These are phyloP conservation scores for Hyaloscypha finlandica DNA, from an alignment of 495 filamentous ascomycete genomes.

Conservation along the genomic window DNA sequence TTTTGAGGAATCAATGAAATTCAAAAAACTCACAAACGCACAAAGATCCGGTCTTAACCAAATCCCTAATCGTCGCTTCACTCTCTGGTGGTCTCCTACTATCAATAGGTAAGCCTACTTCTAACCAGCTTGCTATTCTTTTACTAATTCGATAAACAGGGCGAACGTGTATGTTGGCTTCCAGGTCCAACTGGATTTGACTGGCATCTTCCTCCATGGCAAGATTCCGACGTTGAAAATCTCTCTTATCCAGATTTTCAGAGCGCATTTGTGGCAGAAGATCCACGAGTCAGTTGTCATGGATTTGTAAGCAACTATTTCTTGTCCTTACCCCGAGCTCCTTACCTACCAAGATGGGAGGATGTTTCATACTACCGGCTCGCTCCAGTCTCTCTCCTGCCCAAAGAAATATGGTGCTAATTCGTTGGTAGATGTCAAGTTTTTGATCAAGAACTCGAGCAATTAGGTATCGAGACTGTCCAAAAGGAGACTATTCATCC, in stretches of 20 bases:
- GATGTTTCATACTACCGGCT: no score
- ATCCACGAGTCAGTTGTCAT: constrained; percentile 99
- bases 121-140: neutral
- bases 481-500: constrained; percentile 99
- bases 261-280: constrained; percentile 99
- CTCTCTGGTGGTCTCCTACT: constrained; percentile 78
- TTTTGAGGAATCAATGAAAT: constrained; percentile 88
- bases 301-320: constrained; percentile 59
- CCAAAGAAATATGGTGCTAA: no score
- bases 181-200: constrained; percentile 98
- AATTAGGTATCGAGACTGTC: constrained; percentile 95
- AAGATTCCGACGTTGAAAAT: constrained; percentile 99
- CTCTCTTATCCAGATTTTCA: constrained; percentile 98
- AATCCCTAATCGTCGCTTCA: constrained; percentile 99
- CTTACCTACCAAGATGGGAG: no score
- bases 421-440: constrained; percentile 68
- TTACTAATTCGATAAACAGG: constrained; percentile 56
- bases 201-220: constrained; percentile 98
- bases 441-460: constrained; percentile 97
- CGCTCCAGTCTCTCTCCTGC: no score
- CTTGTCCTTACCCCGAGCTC: no score
- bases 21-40: constrained; percentile 99
- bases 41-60: constrained; percentile 98
- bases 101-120: constrained; percentile 16
- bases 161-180: constrained; percentile 92